Evolutionary conservation across 331 rosid species (phyloP).

Genomic region (Stylosanthes scabra): DNA sequence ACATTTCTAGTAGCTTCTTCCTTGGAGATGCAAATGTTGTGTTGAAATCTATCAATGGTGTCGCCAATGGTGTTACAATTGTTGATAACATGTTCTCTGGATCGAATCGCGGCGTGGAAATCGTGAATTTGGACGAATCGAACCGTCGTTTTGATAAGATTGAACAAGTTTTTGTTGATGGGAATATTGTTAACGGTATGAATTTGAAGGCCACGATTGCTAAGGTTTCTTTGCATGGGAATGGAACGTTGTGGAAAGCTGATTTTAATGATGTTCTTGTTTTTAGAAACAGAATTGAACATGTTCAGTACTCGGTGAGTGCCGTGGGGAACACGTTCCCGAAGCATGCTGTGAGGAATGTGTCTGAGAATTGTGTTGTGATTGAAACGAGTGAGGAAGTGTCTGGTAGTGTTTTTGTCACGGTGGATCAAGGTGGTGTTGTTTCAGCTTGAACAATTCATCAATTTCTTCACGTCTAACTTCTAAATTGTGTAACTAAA

Average conservation of each 20-base stretch:
- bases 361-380: constrained; percentile 63
- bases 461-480: too few species aligned
- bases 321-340: constrained; percentile 49
- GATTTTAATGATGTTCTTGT: constrained; percentile 67
- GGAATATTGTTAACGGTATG: constrained; percentile 84
- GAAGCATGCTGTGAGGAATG: constrained; percentile 65
- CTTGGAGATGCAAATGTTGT: constrained; percentile 81
- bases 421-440: constrained; percentile 64
- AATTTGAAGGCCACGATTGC: constrained; percentile 64
- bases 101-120: constrained; percentile 52
- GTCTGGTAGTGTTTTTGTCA: constrained; percentile 55
- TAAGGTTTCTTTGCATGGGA: constrained; percentile 52
- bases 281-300: constrained; percentile 70
- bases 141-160: constrained; percentile 54
- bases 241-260: constrained; percentile 66
- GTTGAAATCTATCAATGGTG: constrained; percentile 74
- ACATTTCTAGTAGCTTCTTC: constrained; percentile 71
- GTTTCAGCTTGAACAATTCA: constrained; percentile 29
- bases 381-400: constrained; percentile 59
- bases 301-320: constrained; percentile 69
- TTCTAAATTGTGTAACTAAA: too few species aligned
- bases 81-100: constrained; percentile 92
- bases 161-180: constrained; percentile 71
- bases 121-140: constrained; percentile 76
- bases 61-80: constrained; percentile 66